Percentiles rank a stretch among this genome's conserved stretches.
phyloP scores from a whole-genome alignment of 2,329 filamentous ascomycete species.

The Fusarium begoniae region DNA sequence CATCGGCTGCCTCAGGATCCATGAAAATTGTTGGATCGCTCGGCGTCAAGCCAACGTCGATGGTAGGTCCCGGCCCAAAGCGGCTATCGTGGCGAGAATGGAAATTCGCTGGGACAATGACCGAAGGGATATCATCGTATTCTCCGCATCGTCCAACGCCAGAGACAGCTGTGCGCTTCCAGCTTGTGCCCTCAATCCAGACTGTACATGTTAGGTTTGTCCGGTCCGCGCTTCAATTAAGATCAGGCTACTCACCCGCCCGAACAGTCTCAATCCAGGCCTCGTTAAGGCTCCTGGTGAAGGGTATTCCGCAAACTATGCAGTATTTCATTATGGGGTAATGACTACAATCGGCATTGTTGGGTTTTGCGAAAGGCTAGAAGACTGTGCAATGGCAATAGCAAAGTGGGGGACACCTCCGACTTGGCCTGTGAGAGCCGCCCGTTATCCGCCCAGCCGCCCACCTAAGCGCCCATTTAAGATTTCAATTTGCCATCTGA shows the following conservation, averaged over 20 bases:
- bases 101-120: neutral
- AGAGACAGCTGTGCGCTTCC: neutral
- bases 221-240: rapidly evolving
- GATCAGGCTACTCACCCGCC: neutral
- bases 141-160: neutral
- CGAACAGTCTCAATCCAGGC: neutral
- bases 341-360: neutral
- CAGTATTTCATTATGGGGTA: neutral
- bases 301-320: neutral
- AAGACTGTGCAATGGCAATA: too few relatives aligned
- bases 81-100: neutral
- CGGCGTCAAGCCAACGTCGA: neutral
- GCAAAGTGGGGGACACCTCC: too few relatives aligned
- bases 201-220: too few relatives aligned
- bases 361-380: too few relatives aligned
- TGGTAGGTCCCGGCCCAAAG: rapidly evolving
- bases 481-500: too few relatives aligned
- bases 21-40: rapidly evolving
- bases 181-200: neutral
- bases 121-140: neutral
- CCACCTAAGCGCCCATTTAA: too few relatives aligned
- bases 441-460: too few relatives aligned
- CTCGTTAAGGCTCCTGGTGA: rapidly evolving
- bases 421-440: too few relatives aligned
- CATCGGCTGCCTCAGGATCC: rapidly evolving